Evolutionary conservation across 306 rosid genomes (phyloP).

Genomic region (Erythrophleum fordii): DNA sequence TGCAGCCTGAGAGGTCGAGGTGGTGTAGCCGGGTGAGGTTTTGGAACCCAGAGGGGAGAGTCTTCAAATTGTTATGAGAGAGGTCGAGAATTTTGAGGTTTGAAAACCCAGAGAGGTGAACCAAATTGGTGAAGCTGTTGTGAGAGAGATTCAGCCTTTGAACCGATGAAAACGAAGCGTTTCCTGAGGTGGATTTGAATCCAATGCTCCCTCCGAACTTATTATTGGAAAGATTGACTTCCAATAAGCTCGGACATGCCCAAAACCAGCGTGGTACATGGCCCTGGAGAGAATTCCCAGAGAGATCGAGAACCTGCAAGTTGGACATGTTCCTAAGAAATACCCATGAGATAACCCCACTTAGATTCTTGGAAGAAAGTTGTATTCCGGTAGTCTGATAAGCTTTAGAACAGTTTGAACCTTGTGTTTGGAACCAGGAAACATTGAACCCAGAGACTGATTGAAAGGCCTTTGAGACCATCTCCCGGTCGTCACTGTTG

Average conservation of each 20-base stretch:
- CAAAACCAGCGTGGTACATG: constrained; percentile 74
- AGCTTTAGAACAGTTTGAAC: constrained; percentile 55
- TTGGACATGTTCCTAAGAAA: constrained; percentile 61
- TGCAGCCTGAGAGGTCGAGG: constrained; percentile 74
- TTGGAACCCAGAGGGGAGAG: constrained; percentile 63
- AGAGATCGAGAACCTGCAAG: constrained; percentile 66
- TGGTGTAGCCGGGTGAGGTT: constrained; percentile 50
- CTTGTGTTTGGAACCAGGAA: constrained; percentile 47
- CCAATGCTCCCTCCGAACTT: constrained; percentile 73
- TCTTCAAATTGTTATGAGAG: constrained; percentile 54
- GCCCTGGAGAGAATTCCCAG: constrained; percentile 70
- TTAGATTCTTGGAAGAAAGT: constrained; percentile 63
- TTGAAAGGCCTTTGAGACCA: constrained; percentile 62
- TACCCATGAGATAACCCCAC: constrained; percentile 73
- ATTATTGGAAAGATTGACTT: constrained; percentile 66
- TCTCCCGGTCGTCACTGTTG: constrained; percentile 51
- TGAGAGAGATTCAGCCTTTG: constrained; percentile 71
- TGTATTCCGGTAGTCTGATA: constrained; percentile 40
- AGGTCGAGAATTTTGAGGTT: constrained; percentile 65
- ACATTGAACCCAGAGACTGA: constrained; percentile 66
- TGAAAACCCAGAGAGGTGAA: constrained; percentile 59
- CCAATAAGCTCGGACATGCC: constrained; percentile 45
- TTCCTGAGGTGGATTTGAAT: constrained; percentile 37
- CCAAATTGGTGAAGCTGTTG: constrained; percentile 76
- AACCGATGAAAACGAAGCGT: constrained; percentile 49